Percentiles rank a stretch among this genome's conserved stretches.
phyloP scores from a whole-genome alignment of 306 rosid species.

The Crataegus laevigata region DNA sequence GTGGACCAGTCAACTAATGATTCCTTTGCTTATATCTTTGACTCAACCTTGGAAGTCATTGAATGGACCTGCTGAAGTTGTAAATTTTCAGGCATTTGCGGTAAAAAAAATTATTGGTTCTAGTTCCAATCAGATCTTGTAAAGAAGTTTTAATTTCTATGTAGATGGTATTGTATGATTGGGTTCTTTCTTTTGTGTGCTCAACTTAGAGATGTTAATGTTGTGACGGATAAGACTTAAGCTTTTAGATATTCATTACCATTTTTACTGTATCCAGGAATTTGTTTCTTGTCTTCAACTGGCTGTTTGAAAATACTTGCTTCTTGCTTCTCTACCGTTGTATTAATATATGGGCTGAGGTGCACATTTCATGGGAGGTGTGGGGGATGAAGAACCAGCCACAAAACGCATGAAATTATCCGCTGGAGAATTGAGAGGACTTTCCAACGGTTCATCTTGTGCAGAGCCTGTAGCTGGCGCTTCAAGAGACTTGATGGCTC shows the following conservation, averaged over 20 bases:
- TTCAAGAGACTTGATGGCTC: conserved; percentile 82
- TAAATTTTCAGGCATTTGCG: neutral
- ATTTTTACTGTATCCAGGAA: conserved; percentile 30
- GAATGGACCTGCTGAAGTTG: neutral
- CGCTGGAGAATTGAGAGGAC: conserved; percentile 50
- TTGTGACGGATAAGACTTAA: neutral
- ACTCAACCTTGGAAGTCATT: neutral
- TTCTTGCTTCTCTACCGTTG: conserved; percentile 22
- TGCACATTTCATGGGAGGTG: conserved; percentile 99
- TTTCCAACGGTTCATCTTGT: conserved; percentile 78
- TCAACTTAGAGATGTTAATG: neutral
- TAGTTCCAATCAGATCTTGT: neutral
- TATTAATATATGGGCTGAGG: conserved; percentile 95
- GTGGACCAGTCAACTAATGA: neutral
- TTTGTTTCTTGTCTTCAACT: conserved; percentile 22
- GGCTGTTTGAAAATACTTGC: conserved; percentile 20
- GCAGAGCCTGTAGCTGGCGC: conserved; percentile 58
- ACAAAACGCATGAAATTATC: conserved; percentile 81
- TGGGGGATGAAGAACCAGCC: conserved; percentile 98
- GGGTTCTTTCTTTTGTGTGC: neutral
- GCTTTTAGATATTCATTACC: conserved; percentile 11
- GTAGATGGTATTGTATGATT: neutral
- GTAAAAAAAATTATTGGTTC: neutral
- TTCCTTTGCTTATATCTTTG: neutral
- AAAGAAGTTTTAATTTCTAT: neutral